Base-by-base conservation (phyloP, 805 yeast genomes). In the Pichia ethanolica region DNA sequence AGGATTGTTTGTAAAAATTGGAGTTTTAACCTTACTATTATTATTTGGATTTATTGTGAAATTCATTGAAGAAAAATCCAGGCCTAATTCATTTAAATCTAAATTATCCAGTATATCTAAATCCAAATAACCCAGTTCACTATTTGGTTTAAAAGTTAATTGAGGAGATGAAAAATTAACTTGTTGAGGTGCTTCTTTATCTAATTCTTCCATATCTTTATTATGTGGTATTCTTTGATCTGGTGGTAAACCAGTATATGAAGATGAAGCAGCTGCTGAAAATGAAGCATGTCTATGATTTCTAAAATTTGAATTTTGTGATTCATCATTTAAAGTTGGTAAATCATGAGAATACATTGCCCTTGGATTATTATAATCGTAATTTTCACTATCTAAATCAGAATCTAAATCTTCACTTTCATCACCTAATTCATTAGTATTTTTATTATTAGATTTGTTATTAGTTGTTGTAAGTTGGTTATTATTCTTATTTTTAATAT, bases 151-250 rank as follows among this genome's bases (percentile, higher is more conserved):
- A 48, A 59, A 64, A 27, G 47, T 54, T 35, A 64, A 25, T 63
- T 88, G 95, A 3, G 96, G 96, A 1, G 95, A 85, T 1, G 95
- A 79, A 61, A 86, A 87, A 2, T 83, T 86, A 28, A 85, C 89
- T 58, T 85, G 89, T 41, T 74, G 75, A 1, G 90, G 89, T 0
- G 76, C 77, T 37, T 74, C 77, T 11, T 36, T 46, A 30, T 55
- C 57, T 26, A 55, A 35, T n/a, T 50, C 50, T 32, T 53, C 48
- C 26, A 50, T 33, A 25, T 47, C 39, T 26, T 47, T 47, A 33
- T 50, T 48, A 25, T 46, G 44, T 5, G 44, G 49, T 13, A 39
- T 30, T 14, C 20, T 46, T 4, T 43, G 47, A 40, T 56, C 57
- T 1, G 52, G 61, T 27, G 52, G 61, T 32, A 50, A 59, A n/a